These are phyloP conservation scores for Acidiella bohemica DNA, from an alignment of 495 filamentous ascomycete genomes.

Conservation along the genomic window DNA sequence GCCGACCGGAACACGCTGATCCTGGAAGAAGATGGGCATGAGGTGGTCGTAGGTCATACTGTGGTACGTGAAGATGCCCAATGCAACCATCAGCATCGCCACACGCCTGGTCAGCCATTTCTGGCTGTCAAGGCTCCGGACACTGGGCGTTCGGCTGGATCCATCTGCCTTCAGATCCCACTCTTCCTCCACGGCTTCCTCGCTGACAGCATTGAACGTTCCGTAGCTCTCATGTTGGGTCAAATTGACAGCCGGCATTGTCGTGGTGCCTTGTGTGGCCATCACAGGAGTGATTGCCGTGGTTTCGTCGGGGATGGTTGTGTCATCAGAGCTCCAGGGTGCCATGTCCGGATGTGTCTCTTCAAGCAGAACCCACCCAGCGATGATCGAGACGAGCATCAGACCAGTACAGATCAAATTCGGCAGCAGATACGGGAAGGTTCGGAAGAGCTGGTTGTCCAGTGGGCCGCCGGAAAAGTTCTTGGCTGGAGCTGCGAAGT, in stretches of 20 bases:
- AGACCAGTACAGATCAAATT: constrained; percentile 64
- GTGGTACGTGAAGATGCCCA: constrained; percentile 77
- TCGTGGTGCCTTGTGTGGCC: constrained; percentile 55
- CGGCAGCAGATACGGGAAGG: constrained; percentile 69
- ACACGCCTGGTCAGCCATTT: constrained; percentile 53
- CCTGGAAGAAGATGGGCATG: constrained; percentile 72
- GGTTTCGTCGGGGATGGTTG: constrained; percentile 31
- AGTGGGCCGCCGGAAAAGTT: constrained; percentile 54
- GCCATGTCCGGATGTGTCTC: constrained; percentile 76
- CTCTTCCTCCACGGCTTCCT: constrained; percentile 30
- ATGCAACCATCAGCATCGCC: constrained; percentile 52
- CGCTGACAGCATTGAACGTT: constrained; percentile 50
- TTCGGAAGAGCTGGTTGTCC: constrained; percentile 49
- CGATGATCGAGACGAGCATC: constrained; percentile 57
- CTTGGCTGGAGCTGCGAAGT: constrained; percentile 58
- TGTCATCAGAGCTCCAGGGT: constrained; percentile 36
- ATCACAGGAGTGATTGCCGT: constrained; percentile 44
- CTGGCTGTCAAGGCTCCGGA: constrained; percentile 22
- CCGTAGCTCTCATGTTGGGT: constrained; percentile 59
- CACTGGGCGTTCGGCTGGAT: constrained; percentile 25
- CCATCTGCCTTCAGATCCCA: constrained; percentile 40
- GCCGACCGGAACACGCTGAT: constrained; percentile 33
- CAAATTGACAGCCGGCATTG: constrained; percentile 55
- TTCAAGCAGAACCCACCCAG: constrained; percentile 58
- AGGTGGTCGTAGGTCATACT: constrained; percentile 81